Evolutionary conservation across 2,329 filamentous ascomycete species (phyloP).

Genomic region (Pyricularia grisea): DNA sequence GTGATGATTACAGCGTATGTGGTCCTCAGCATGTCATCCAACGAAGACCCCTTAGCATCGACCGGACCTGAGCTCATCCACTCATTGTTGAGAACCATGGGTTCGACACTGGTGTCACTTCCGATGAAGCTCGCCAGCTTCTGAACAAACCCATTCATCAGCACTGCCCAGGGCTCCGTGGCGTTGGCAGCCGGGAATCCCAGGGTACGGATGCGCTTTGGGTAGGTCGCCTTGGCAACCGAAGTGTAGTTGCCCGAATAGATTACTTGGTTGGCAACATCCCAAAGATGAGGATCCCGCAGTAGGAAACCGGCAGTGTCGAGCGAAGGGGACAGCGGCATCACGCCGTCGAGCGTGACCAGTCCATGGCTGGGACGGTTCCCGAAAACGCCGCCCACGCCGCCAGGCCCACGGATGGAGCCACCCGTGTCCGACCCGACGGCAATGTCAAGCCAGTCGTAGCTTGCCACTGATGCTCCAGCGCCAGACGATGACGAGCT

Average conservation of each 20-base stretch:
- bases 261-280: slow-evolving; percentile 19
- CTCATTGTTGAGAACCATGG: slow-evolving; percentile 13
- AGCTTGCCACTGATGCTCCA: slow-evolving; percentile 27
- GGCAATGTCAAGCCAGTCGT: slow-evolving; percentile 34
- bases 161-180: slow-evolving; percentile 8
- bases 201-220: slow-evolving; percentile 20
- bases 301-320: slow-evolving; percentile 35
- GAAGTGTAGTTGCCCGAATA: slow-evolving; percentile 24
- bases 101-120: slow-evolving; percentile 9
- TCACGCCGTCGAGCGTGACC: slow-evolving; percentile 28
- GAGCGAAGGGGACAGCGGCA: slow-evolving; percentile 29
- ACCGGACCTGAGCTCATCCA: slow-evolving; percentile 18
- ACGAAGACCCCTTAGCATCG: slow-evolving; percentile 7
- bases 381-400: slow-evolving; percentile 30
- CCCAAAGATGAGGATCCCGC: slow-evolving; percentile 25
- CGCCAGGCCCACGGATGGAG: slow-evolving; percentile 6
- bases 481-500: slow-evolving; percentile 34
- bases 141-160: slow-evolving; percentile 18
- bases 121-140: slow-evolving; percentile 17
- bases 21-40: slow-evolving; percentile 18
- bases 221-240: slow-evolving; percentile 13
- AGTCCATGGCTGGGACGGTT: slow-evolving; percentile 32
- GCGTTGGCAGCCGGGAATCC: slow-evolving; percentile 14
- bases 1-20: slow-evolving; percentile 27
- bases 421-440: slow-evolving; percentile 28